These are phyloP conservation scores for Alternaria sp. DNA, from an alignment of 2,329 filamentous ascomycete genomes.

Conservation along the genomic window DNA sequence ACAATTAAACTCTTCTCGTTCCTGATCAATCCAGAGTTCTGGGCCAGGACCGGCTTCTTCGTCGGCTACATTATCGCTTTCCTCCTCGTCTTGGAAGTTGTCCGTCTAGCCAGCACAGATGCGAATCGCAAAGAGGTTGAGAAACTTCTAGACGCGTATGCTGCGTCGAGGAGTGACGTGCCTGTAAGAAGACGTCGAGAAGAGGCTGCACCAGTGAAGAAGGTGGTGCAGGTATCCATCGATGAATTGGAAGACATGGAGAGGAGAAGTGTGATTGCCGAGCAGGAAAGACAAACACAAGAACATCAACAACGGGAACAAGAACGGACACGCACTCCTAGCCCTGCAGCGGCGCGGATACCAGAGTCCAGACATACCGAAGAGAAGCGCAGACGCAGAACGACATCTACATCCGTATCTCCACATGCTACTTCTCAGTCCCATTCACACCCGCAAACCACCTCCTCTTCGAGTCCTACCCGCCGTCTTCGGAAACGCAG, in stretches of 20 bases:
- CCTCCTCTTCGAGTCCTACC: constrained; percentile 6
- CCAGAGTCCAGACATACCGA: constrained; percentile 3
- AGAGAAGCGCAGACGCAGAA: constrained; percentile 9
- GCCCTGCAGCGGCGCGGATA: constrained; percentile 8
- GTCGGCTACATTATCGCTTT: constrained; percentile 30
- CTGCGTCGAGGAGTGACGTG: constrained; percentile 8
- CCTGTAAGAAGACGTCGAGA: neutral
- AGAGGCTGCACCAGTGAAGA: neutral
- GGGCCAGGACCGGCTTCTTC: constrained; percentile 28
- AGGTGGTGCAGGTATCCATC: neutral
- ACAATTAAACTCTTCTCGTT: constrained; percentile 13
- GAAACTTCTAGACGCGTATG: constrained; percentile 29
- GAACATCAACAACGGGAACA: neutral
- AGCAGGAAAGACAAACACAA: neutral
- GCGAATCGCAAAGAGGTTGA: constrained; percentile 32
- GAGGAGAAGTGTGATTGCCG: neutral
- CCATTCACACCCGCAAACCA: neutral
- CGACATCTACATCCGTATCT: neutral
- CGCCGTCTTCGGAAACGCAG: constrained; percentile 29
- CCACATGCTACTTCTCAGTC: neutral
- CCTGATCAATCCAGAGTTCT: constrained; percentile 20
- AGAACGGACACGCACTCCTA: constrained; percentile 5
- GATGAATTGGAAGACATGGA: constrained; percentile 10
- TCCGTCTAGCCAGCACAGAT: constrained; percentile 28
- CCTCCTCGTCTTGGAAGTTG: constrained; percentile 30